Percentiles rank a stretch among this genome's conserved stretches.
Evolutionary conservation across 352 stramenopile genomes (phyloP).

Genomic region (Pythium scleroteichum): DNA sequence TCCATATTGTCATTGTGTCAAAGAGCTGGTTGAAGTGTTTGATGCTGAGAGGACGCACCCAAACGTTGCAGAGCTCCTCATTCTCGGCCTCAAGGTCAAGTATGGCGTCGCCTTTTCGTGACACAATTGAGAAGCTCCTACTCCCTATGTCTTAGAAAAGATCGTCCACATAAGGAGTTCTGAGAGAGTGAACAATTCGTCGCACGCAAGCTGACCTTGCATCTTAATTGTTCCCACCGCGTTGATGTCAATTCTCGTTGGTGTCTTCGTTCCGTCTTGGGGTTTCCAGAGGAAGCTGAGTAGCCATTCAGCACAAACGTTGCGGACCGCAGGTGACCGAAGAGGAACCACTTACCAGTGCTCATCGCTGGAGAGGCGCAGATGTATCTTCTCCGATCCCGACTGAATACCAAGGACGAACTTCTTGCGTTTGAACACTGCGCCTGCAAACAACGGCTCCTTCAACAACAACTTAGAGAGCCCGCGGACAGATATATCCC

Average conservation of each 20-base stretch:
- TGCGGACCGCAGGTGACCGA: background rate
- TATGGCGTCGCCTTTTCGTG: constrained; percentile 58
- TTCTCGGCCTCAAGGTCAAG: constrained; percentile 75
- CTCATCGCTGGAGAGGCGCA: constrained; percentile 66
- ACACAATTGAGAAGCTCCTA: constrained; percentile 50
- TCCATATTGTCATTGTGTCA: background rate
- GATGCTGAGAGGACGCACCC: constrained; percentile 40
- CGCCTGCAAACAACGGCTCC: constrained; percentile 31
- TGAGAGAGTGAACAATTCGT: background rate
- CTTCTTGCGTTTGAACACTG: constrained; percentile 77
- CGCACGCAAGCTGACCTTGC: constrained; percentile 31
- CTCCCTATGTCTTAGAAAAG: constrained; percentile 28
- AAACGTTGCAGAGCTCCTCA: constrained; percentile 59
- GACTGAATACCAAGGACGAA: constrained; percentile 65
- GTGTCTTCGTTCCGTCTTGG: constrained; percentile 51
- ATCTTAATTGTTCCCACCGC: constrained; percentile 55
- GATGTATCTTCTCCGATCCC: constrained; percentile 58
- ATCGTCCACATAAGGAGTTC: background rate
- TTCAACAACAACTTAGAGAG: background rate
- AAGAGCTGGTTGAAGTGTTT: no score
- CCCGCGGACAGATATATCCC: background rate
- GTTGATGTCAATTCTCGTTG: constrained; percentile 51
- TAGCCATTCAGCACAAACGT: background rate
- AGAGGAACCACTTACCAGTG: constrained; percentile 36
- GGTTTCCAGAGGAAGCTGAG: constrained; percentile 68